Conservation (phyloP, 257 asterid species). For the Coffea eugenioides region DNA sequence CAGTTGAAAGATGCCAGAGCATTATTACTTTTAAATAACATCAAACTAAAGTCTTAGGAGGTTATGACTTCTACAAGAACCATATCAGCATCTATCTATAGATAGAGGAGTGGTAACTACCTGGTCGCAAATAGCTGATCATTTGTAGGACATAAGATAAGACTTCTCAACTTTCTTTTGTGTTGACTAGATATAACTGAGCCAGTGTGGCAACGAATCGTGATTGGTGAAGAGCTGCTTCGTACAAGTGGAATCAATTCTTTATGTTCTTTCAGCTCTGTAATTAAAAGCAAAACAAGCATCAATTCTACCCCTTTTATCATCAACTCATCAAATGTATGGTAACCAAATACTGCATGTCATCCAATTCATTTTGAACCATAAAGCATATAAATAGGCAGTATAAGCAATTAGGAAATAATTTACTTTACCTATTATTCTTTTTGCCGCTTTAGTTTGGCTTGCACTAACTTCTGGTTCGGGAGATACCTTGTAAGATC, state of each 20-base stretch:
- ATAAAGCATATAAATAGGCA: background rate
- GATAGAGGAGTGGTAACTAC: constrained; percentile 17
- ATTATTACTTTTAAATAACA: background rate
- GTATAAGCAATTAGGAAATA: background rate
- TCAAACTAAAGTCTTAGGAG: background rate
- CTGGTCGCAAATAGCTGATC: constrained; percentile 53
- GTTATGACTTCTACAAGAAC: background rate
- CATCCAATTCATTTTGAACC: background rate
- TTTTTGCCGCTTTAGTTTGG: constrained; percentile 35
- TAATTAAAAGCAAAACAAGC: constrained; percentile 14
- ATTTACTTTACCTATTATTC: constrained; percentile 36
- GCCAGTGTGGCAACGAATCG: constrained; percentile 36
- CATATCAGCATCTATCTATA: background rate
- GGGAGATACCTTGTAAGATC: constrained; percentile 23
- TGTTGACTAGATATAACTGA: constrained; percentile 43
- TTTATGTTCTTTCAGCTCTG: constrained; percentile 46
- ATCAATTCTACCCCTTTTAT: background rate
- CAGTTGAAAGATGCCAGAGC: background rate
- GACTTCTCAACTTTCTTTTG: constrained; percentile 56
- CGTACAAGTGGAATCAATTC: constrained; percentile 34
- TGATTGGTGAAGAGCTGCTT: constrained; percentile 29
- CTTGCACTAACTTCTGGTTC: constrained; percentile 25
- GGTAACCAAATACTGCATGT: background rate
- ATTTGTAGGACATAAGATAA: constrained; percentile 42
- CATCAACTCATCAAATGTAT: background rate